These are phyloP conservation scores for Pterocarpus santalinus DNA, from an alignment of 306 rosid genomes.

Conservation along the genomic window DNA sequence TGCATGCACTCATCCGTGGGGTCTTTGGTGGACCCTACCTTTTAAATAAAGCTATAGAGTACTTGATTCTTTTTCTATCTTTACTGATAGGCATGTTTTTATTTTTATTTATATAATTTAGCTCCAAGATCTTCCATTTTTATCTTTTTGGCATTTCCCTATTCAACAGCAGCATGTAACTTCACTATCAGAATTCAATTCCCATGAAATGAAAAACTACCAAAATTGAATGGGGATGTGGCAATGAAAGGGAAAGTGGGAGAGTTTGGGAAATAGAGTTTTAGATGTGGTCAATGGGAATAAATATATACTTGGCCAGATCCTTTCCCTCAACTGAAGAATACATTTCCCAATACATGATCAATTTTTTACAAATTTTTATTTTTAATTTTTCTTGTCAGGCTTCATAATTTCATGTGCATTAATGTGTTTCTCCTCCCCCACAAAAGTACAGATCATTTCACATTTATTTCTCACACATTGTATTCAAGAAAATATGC, in stretches of 20 bases:
- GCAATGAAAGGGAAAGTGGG: slow-evolving; percentile 46
- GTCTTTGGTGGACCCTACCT: slow-evolving; percentile 45
- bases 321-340: slow-evolving; percentile 30
- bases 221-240: slow-evolving; percentile 47
- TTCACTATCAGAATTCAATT: slow-evolving; percentile 63
- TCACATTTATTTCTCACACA: slow-evolving; percentile 48
- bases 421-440: slow-evolving; percentile 38
- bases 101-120: neutral
- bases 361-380: neutral
- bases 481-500: slow-evolving; percentile 47
- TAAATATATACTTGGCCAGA: slow-evolving; percentile 20
- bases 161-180: slow-evolving; percentile 43
- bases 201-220: slow-evolving; percentile 50
- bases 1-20: slow-evolving; percentile 49
- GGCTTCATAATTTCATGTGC: slow-evolving; percentile 51
- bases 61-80: slow-evolving; percentile 45
- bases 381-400: neutral
- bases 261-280: slow-evolving; percentile 50
- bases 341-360: slow-evolving; percentile 59
- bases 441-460: slow-evolving; percentile 48
- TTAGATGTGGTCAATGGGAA: slow-evolving; percentile 49
- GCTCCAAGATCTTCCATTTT: slow-evolving; percentile 32
- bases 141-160: slow-evolving; percentile 36
- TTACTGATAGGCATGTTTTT: neutral
- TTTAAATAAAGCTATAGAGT: slow-evolving; percentile 35